A percentile compares a stretch with the other conserved stretches of the same genome.
phyloP scores from a whole-genome alignment of 2,329 filamentous ascomycete species.

The Sarocladium kiliense region DNA sequence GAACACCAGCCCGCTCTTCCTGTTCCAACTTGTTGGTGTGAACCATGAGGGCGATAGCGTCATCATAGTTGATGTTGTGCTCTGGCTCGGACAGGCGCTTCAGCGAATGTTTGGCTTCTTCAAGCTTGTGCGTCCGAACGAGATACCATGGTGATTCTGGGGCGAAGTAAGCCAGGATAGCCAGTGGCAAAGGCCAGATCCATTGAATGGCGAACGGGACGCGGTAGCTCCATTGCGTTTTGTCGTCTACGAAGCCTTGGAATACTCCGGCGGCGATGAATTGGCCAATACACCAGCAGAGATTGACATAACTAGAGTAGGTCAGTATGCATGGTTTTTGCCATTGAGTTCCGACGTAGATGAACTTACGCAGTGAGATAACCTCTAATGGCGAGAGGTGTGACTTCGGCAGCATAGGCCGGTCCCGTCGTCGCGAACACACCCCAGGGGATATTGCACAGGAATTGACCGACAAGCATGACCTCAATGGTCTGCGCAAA shows the following conservation, averaged over 20 bases:
- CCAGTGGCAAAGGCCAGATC: slow-evolving; percentile 29
- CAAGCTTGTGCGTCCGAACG: slow-evolving; percentile 26
- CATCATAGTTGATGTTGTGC: slow-evolving; percentile 29
- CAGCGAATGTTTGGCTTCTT: slow-evolving; percentile 25
- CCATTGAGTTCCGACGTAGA: neutral
- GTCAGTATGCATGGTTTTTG: neutral
- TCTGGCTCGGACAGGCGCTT: slow-evolving; percentile 25
- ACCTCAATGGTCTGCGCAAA: slow-evolving; percentile 39
- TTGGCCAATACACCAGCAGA: slow-evolving; percentile 38
- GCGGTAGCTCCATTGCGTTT: slow-evolving; percentile 30
- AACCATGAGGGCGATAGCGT: slow-evolving; percentile 35
- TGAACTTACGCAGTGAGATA: slow-evolving; percentile 30
- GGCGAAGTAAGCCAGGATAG: slow-evolving; percentile 25
- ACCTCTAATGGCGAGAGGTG: slow-evolving; percentile 34
- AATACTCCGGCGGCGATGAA: slow-evolving; percentile 36
- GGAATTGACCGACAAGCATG: slow-evolving; percentile 38
- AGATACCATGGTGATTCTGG: slow-evolving; percentile 34
- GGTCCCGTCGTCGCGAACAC: slow-evolving; percentile 40
- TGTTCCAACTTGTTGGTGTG: slow-evolving; percentile 42
- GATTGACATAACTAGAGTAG: slow-evolving; percentile 29
- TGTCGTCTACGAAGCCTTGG: slow-evolving; percentile 29
- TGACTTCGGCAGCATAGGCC: slow-evolving; percentile 38
- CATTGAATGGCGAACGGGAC: slow-evolving; percentile 37
- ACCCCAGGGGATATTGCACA: slow-evolving; percentile 41
- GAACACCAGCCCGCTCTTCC: slow-evolving; percentile 30